Evolutionary conservation across 75 land plant genomes (phyloP).

Genomic region (Pseudotsuga menziesii): DNA sequence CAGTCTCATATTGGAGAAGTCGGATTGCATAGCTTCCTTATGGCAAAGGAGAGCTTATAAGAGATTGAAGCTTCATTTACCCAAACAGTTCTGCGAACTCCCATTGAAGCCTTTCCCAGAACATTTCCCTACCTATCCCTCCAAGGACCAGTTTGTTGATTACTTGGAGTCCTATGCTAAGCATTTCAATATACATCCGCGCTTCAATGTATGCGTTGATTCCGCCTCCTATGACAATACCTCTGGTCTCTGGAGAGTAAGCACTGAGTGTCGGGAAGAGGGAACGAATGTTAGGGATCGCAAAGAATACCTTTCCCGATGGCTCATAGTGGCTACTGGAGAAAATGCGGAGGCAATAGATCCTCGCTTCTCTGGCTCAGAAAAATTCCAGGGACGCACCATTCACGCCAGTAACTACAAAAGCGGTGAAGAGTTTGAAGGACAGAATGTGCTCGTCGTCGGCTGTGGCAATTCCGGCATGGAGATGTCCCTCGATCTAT

Average conservation of each 20-base stretch:
- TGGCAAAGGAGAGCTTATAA: constrained; percentile 72
- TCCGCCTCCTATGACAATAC: constrained; percentile 23
- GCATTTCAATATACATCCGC: constrained; percentile 23
- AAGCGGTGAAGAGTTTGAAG: constrained; percentile 39
- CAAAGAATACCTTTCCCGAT: constrained; percentile 20
- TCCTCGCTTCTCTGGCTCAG: constrained; percentile 27
- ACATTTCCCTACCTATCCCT: constrained; percentile 61
- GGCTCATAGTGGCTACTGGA: constrained; percentile 64
- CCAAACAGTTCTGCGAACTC: constrained; percentile 68
- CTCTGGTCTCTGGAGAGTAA: constrained; percentile 17
- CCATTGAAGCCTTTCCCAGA: constrained; percentile 55
- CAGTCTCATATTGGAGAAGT: constrained; percentile 44
- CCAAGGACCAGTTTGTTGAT: constrained; percentile 35
- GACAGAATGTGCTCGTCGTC: constrained; percentile 59
- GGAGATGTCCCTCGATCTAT: constrained; percentile 59
- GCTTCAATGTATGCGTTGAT: constrained; percentile 28
- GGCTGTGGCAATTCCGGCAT: constrained; percentile 81
- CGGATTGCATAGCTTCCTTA: constrained; percentile 70
- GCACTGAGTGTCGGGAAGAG: background rate
- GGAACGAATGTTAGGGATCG: background rate
- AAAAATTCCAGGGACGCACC: constrained; percentile 21
- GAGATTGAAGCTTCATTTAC: constrained; percentile 74
- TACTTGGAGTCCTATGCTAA: constrained; percentile 35
- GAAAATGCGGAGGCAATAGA: constrained; percentile 54
- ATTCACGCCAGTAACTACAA: constrained; percentile 47